Conservation (phyloP, 148 eudicot genomes). For the Rhododendron molle region DNA sequence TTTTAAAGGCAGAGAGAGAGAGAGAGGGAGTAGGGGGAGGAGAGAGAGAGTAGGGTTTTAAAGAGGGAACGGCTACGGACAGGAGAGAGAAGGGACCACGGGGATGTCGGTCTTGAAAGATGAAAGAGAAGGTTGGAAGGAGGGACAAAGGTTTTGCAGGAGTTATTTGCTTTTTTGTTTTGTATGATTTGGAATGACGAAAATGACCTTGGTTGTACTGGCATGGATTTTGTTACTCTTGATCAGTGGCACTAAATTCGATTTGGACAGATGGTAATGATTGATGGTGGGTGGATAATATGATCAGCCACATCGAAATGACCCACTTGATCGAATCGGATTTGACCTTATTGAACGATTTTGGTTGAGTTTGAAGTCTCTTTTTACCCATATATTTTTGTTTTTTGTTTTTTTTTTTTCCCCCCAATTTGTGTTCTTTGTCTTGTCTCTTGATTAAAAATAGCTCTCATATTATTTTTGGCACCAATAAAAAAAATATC, state of each 20-base stretch:
- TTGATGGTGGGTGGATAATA: not conserved
- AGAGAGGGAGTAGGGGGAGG: not conserved
- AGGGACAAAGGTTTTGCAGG: slow-evolving; percentile 18
- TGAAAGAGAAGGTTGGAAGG: slow-evolving; percentile 18
- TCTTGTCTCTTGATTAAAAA: too few relatives aligned
- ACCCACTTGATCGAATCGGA: not conserved
- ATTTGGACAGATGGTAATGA: not conserved
- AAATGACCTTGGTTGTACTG: not conserved
- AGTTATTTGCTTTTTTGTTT: slow-evolving; percentile 11
- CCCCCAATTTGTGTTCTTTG: too few relatives aligned
- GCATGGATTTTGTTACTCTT: not conserved
- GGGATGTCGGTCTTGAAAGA: slow-evolving; percentile 25
- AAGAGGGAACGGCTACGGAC: not conserved
- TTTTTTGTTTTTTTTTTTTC: too few relatives aligned
- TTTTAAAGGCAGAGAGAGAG: not conserved
- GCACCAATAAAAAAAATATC: too few relatives aligned
- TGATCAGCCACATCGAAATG: not conserved
- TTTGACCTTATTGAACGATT: not conserved
- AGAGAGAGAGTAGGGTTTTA: not conserved
- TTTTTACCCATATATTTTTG: too few relatives aligned
- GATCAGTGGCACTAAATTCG: not conserved
- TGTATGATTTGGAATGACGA: not conserved
- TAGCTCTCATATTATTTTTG: too few relatives aligned
- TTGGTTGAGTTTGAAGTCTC: too few relatives aligned
- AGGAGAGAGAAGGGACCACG: not conserved